Evolutionary conservation across 805 yeast species (phyloP).

Genomic region (Wickerhamiella nectarea): DNA sequence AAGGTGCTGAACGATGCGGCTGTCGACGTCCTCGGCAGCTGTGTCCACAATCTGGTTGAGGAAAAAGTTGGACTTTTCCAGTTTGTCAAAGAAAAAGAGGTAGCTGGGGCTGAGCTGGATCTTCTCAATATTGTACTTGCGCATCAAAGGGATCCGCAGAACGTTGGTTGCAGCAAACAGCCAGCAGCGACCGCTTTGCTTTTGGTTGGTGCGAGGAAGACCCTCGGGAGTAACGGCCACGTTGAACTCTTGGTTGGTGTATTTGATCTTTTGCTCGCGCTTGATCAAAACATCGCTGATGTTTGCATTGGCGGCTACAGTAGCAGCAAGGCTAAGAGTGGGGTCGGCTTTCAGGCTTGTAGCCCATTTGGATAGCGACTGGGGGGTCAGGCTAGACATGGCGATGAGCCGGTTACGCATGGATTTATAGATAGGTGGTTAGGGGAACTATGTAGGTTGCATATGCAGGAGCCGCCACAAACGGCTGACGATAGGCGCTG

Average conservation of each 20-base stretch:
- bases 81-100: conserved; percentile 71
- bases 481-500: too few relatives aligned
- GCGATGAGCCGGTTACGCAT: neutral
- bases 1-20: conserved; percentile 55
- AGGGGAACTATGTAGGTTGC: neutral
- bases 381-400: conserved; percentile 11
- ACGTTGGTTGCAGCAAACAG: conserved; percentile 72
- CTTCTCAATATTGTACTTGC: conserved; percentile 46
- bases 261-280: conserved; percentile 17
- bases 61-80: conserved; percentile 73
- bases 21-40: conserved; percentile 47
- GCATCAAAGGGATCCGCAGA: conserved; percentile 48
- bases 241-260: conserved; percentile 30
- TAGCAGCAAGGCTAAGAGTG: conserved; percentile 22
- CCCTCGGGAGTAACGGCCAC: conserved; percentile 37
- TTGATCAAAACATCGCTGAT: conserved; percentile 21
- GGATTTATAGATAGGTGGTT: neutral
- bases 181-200: conserved; percentile 76
- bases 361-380: conserved; percentile 20
- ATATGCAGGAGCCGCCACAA: too few relatives aligned
- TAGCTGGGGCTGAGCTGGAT: conserved; percentile 70
- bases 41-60: conserved; percentile 66
- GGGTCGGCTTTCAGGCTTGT: conserved; percentile 19
- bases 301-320: conserved; percentile 23
- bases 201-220: conserved; percentile 59